These are phyloP conservation scores for Citrus reticulata DNA, from an alignment of 345 rosid species.

Conservation along the genomic window DNA sequence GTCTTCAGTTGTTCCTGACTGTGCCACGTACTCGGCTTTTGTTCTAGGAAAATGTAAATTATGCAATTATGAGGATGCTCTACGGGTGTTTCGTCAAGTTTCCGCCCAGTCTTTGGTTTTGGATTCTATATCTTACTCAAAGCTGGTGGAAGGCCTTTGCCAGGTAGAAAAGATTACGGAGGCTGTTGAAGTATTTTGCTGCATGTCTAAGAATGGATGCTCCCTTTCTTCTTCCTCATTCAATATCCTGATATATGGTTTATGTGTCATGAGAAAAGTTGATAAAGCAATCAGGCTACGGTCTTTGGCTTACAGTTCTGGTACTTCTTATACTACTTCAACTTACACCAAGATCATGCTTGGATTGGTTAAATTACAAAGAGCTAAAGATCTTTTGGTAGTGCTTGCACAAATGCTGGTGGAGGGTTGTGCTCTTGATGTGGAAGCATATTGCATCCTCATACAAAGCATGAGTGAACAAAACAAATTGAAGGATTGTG, in stretches of 20 bases:
- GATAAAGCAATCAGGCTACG: constrained; percentile 36
- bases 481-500: constrained; percentile 26
- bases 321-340: constrained; percentile 24
- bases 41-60: constrained; percentile 40
- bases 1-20: constrained; percentile 32
- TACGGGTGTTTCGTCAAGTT: constrained; percentile 26
- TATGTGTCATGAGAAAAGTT: constrained; percentile 34
- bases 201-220: constrained; percentile 39
- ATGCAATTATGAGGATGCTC: constrained; percentile 28
- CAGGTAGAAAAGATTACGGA: constrained; percentile 24
- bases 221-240: constrained; percentile 32
- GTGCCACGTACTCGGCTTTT: constrained; percentile 41
- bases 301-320: constrained; percentile 28
- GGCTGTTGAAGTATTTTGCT: constrained; percentile 36
- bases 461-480: constrained; percentile 29
- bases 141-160: constrained; percentile 47
- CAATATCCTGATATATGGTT: constrained; percentile 23
- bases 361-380: constrained; percentile 26
- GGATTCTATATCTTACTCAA: constrained; percentile 40
- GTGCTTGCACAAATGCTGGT: constrained; percentile 40
- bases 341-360: constrained; percentile 32
- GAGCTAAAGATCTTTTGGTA: constrained; percentile 16
- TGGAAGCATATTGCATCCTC: constrained; percentile 40
- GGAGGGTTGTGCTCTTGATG: constrained; percentile 29
- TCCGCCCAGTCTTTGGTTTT: constrained; percentile 28